phyloP scores from a whole-genome alignment of 2,329 filamentous ascomycete genomes.

The Aspergillus spinulosporus region DNA sequence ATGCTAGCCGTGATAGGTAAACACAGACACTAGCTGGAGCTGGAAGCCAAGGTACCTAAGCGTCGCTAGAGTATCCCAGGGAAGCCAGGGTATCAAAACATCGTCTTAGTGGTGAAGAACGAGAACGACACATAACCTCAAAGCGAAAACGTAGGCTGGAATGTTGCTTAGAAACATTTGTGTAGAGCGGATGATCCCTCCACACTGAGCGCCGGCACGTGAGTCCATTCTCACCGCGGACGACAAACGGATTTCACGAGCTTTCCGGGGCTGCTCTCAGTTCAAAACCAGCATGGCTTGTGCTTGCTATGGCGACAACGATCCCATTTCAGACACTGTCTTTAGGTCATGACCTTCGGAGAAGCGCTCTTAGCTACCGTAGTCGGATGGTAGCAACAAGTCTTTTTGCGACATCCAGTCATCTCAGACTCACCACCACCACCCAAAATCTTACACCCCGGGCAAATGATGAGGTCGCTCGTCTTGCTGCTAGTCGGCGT shows the following conservation, averaged over 20 bases:
- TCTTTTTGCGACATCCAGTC: slow-evolving; percentile 23
- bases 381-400: slow-evolving; percentile 13
- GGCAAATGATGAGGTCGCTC: slow-evolving; percentile 73
- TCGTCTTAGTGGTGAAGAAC: not conserved
- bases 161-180: not conserved
- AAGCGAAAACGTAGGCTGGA: not conserved
- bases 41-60: not conserved
- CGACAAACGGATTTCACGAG: not conserved
- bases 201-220: slow-evolving; percentile 1
- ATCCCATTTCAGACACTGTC: slow-evolving; percentile 17
- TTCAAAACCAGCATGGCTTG: slow-evolving; percentile 23
- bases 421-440: slow-evolving; percentile 36
- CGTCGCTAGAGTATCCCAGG: not conserved
- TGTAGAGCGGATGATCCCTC: not conserved
- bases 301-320: slow-evolving; percentile 24
- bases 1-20: not conserved
- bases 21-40: not conserved
- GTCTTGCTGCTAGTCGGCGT: slow-evolving; percentile 73
- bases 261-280: not conserved
- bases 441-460: slow-evolving; percentile 53
- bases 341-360: slow-evolving; percentile 13
- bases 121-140: not conserved
- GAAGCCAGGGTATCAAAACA: not conserved
- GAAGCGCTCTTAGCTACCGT: not conserved
- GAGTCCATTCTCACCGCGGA: slow-evolving; percentile 7